These are phyloP conservation scores for Lichtheimia hyalospora DNA, from an alignment of 371 early-diverging fungal species.

Conservation along the genomic window DNA sequence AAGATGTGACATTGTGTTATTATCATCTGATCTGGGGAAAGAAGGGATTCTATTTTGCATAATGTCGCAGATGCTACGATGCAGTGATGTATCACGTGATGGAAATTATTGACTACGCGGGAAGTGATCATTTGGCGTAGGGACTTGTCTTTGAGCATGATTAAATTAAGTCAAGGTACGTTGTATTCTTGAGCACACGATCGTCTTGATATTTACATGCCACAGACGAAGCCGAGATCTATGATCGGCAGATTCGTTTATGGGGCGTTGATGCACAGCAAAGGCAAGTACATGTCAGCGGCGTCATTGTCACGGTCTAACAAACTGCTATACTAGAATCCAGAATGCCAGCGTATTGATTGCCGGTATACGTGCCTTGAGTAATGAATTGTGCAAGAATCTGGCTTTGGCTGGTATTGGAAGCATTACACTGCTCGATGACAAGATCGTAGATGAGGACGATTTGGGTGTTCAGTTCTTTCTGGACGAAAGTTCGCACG, in stretches of 20 bases:
- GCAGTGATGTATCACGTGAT: too few relatives aligned
- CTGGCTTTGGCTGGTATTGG: constrained; percentile 90
- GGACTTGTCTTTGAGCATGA: too few relatives aligned
- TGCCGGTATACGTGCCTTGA: constrained; percentile 65
- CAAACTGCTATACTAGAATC: constrained; percentile 55
- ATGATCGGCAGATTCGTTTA: constrained; percentile 94
- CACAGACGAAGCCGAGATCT: constrained; percentile 85
- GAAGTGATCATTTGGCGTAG: too few relatives aligned
- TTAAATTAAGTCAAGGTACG: too few relatives aligned
- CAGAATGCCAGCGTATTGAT: constrained; percentile 73
- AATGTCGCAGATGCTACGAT: too few relatives aligned
- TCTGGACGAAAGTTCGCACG: constrained; percentile 56
- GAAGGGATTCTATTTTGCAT: too few relatives aligned
- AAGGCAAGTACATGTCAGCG: constrained; percentile 42
- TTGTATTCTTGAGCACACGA: too few relatives aligned
- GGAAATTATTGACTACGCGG: too few relatives aligned
- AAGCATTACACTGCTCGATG: constrained; percentile 69
- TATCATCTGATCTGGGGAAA: too few relatives aligned
- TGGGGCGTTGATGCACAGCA: constrained; percentile 95
- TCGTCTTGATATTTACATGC: too few relatives aligned
- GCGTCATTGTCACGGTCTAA: neutral
- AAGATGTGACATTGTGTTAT: too few relatives aligned
- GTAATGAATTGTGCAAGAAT: constrained; percentile 87
- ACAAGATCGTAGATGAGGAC: constrained; percentile 45
- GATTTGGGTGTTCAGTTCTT: constrained; percentile 88